These are phyloP conservation scores for Canavalia ensiformis DNA, from an alignment of 306 rosid species.

Conservation along the genomic window DNA sequence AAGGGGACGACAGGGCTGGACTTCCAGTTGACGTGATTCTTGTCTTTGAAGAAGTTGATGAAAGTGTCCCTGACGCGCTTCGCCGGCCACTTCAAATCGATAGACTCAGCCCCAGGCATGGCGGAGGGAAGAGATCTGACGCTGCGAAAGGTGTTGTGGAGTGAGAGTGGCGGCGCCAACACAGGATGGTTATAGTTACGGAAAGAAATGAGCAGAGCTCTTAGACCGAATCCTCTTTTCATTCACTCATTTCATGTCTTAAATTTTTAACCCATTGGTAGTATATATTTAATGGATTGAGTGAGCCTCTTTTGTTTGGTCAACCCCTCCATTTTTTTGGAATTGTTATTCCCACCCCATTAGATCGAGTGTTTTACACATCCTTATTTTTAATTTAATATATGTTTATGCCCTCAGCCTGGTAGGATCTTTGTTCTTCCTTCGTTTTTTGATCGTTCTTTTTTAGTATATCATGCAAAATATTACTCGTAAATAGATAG, in stretches of 20 bases:
- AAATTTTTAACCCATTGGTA: background rate
- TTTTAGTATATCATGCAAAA: no score
- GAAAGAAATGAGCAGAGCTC: constrained; percentile 3
- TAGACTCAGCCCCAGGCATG: constrained; percentile 47
- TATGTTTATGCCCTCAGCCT: no score
- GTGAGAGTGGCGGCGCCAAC: constrained; percentile 41
- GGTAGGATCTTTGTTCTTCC: no score
- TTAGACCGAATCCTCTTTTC: constrained; percentile 34
- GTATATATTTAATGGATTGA: no score
- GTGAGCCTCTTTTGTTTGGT: no score
- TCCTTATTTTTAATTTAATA: no score
- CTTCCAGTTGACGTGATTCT: constrained; percentile 64
- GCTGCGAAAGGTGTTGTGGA: background rate
- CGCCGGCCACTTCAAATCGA: constrained; percentile 53
- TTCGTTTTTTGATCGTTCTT: no score
- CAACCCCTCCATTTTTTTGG: no score
- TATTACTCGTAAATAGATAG: no score
- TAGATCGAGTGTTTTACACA: no score
- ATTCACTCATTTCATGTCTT: constrained; percentile 44
- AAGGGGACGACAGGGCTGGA: constrained; percentile 94
- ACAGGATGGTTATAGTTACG: constrained; percentile 14
- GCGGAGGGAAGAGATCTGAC: constrained; percentile 39
- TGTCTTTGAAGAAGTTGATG: constrained; percentile 63
- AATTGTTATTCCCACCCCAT: no score
- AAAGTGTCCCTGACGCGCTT: constrained; percentile 58